Evolutionary conservation across 2,329 filamentous ascomycete species (phyloP), one percentile per base, ranked within the genome.

Genomic region (Colletotrichum lindemuthianum): DNA sequence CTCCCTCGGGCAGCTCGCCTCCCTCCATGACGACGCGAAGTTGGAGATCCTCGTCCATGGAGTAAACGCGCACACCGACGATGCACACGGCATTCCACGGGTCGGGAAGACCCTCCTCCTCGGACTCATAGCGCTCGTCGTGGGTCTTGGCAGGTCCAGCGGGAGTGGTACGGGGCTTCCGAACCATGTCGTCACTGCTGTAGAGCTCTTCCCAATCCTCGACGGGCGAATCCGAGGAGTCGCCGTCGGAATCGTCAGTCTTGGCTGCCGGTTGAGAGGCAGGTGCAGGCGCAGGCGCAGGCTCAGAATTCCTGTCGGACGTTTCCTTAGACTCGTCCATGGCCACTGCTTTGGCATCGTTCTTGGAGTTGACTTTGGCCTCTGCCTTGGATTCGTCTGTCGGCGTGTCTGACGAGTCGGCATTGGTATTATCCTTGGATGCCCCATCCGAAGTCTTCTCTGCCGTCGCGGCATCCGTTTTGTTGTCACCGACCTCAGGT

Each of bases 11-110:
- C 4, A 86, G 77, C 68, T 82, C 78, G 32, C 83, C 84, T 43
- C 84, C 84, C 70, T 87, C 84, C 74, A 87, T 81, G 16, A 87
- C 83, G 11, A 86, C 81, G 41, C 80, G 78, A n/a, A 87, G 73
- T 72, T 86, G 81, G 3, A 88, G 76, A 37, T 78, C 74, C 48
- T 82, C 79, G 70, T 89, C 84, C 72, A 85, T 86, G 70, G 84
- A 84, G 72, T 89, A 90, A 6, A 90, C 83, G 5, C 86, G 82
- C 55, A 90, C 76, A 0, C 88, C 87, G 0, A 90, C 82, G 15
- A 89, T 84, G 56, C 82, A 85, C 49, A 89, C 81, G 4, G 87
- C 87, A 71, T 89, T 89, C 87, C 88, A 90, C 1, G 86, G 84
- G 32, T 86, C 82, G 0, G 82, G 74, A 69, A 81, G 77, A 65